Conservation (phyloP, 2,329 filamentous ascomycete species). For the Alternaria postmessia region DNA sequence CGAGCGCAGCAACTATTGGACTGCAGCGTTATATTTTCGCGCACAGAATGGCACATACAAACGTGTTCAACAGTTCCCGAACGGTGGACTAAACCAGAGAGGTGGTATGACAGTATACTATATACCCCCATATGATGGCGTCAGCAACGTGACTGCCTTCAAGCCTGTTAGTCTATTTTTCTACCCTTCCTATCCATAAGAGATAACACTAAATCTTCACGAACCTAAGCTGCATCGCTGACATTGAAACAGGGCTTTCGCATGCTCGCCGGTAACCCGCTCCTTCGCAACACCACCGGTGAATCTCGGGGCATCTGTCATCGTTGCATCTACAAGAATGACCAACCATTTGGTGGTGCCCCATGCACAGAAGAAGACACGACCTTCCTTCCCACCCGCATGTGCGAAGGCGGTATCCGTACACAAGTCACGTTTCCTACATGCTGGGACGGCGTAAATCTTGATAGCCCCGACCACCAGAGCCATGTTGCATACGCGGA, state of each 20-base stretch:
- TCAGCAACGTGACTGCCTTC: slow-evolving; percentile 38
- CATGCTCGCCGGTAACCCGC: slow-evolving; percentile 57
- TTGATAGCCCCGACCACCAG: slow-evolving; percentile 64
- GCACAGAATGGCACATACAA: slow-evolving; percentile 44
- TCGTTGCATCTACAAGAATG: slow-evolving; percentile 43
- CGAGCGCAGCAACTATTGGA: slow-evolving; percentile 36
- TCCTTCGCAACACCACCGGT: slow-evolving; percentile 36
- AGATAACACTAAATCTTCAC: background rate
- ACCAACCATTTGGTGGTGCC: slow-evolving; percentile 45
- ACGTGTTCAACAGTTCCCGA: slow-evolving; percentile 39
- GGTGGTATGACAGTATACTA: slow-evolving; percentile 46
- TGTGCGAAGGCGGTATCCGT: slow-evolving; percentile 57
- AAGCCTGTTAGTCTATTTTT: slow-evolving; percentile 28
- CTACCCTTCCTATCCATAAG: background rate
- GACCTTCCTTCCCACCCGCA: slow-evolving; percentile 46
- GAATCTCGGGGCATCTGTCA: slow-evolving; percentile 43
- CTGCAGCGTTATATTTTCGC: slow-evolving; percentile 39
- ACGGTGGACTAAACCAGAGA: slow-evolving; percentile 33
- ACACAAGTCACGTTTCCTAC: slow-evolving; percentile 57
- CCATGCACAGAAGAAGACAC: slow-evolving; percentile 51
- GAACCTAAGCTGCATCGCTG: background rate
- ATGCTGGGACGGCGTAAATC: slow-evolving; percentile 61
- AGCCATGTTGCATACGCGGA: slow-evolving; percentile 57
- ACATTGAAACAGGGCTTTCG: slow-evolving; percentile 49
- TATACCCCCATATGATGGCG: slow-evolving; percentile 41